Conservation (phyloP, 345 rosid genomes). For the Eucalyptus sp. region DNA sequence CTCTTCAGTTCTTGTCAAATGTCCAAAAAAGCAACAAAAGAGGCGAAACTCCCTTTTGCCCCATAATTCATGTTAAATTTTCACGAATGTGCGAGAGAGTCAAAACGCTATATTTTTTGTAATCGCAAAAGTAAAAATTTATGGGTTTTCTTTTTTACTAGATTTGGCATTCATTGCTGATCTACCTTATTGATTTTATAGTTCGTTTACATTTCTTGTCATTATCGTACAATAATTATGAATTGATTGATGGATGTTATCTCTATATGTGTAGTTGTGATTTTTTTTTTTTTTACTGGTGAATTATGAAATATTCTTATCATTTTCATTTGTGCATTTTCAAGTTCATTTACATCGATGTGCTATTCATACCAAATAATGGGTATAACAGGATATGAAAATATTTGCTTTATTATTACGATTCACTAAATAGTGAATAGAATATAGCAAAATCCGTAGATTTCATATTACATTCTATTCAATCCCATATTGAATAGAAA, state of each 20-base stretch:
- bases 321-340: not conserved
- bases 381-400: not conserved
- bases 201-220: not conserved
- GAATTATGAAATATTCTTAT: not conserved
- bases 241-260: not conserved
- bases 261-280: rapidly evolving
- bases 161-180: not conserved
- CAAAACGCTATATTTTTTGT: not conserved
- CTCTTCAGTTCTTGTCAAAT: not conserved
- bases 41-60: not conserved
- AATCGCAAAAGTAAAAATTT: not conserved
- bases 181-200: not conserved
- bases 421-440: no score
- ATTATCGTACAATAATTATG: no score
- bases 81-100: not conserved
- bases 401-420: no score
- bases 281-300: not conserved
- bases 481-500: rapidly evolving
- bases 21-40: not conserved
- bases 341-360: not conserved
- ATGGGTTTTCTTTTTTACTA: no score
- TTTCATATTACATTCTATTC: not conserved
- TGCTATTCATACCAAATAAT: not conserved
- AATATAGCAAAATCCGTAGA: no score
- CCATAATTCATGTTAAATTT: not conserved